Conservation (phyloP, 495 filamentous ascomycete species). For the Filosporella fistucella region DNA sequence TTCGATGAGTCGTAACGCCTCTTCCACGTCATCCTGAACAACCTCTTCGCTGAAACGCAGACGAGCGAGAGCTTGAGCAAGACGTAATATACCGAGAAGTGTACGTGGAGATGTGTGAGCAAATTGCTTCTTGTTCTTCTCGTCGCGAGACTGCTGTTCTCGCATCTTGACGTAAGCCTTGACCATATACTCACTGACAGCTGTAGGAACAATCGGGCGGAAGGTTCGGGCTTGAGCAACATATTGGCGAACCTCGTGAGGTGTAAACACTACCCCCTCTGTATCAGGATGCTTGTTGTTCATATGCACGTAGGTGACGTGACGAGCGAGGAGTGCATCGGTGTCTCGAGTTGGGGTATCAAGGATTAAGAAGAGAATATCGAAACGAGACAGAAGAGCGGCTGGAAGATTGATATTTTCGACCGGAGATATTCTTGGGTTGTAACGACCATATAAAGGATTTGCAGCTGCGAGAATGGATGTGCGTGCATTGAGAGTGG, state of each 20-base stretch:
- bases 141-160: constrained; percentile 81
- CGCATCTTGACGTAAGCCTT: constrained; percentile 93
- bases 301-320: constrained; percentile 98
- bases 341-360: constrained; percentile 84
- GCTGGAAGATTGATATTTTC: constrained; percentile 99
- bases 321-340: constrained; percentile 89
- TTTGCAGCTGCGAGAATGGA: constrained; percentile 98
- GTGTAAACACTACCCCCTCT: constrained; percentile 70
- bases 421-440: constrained; percentile 90
- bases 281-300: constrained; percentile 88
- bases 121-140: constrained; percentile 83
- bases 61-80: constrained; percentile 92
- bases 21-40: constrained; percentile 89
- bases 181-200: constrained; percentile 90
- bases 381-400: constrained; percentile 92
- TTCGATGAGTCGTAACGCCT: constrained; percentile 85
- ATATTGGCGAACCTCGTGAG: constrained; percentile 90
- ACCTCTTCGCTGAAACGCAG: constrained; percentile 81
- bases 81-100: constrained; percentile 83
- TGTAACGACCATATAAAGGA: constrained; percentile 96
- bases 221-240: constrained; percentile 87
- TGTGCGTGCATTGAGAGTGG: constrained; percentile 90
- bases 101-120: constrained; percentile 91
- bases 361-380: constrained; percentile 92
- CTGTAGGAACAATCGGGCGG: constrained; percentile 77